Conservation (phyloP, 345 rosid species). For the Dovyalis caffra region DNA sequence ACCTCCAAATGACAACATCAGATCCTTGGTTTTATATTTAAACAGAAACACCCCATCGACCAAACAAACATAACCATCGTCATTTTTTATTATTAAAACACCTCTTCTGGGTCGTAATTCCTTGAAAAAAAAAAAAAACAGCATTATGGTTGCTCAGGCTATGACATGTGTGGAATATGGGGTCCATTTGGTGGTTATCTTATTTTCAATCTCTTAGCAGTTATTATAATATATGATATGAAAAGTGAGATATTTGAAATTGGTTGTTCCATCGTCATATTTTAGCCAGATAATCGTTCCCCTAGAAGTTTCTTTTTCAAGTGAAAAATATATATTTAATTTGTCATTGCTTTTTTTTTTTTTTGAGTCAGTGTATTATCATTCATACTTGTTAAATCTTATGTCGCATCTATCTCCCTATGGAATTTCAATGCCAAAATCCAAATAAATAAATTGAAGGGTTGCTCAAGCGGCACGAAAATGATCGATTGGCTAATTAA, state of each 20-base stretch:
- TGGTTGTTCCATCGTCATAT: not conserved
- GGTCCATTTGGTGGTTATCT: slow-evolving; percentile 1
- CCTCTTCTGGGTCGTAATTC: not conserved
- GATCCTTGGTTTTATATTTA: not conserved
- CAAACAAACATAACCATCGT: not conserved
- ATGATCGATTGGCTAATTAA: not conserved
- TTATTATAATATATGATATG: not conserved
- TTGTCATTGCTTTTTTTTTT: not conserved
- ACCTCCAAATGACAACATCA: not conserved
- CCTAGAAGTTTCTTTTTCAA: not conserved
- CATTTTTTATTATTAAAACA: not conserved
- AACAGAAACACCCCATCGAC: not conserved
- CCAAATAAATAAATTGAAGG: not conserved
- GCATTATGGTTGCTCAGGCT: not conserved
- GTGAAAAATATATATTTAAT: not conserved
- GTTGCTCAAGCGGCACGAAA: not conserved
- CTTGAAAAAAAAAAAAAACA: not conserved
- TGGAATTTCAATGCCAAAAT: not conserved
- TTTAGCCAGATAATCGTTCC: not conserved
- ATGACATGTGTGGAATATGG: not conserved
- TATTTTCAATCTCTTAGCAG: not conserved
- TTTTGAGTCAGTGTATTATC: not conserved
- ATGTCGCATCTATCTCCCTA: not conserved
- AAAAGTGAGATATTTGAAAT: not conserved
- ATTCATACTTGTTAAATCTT: not conserved